Evolutionary conservation across 306 rosid species (phyloP), one percentile per base, ranked within the genome.

Genomic region (Inga laurina): DNA sequence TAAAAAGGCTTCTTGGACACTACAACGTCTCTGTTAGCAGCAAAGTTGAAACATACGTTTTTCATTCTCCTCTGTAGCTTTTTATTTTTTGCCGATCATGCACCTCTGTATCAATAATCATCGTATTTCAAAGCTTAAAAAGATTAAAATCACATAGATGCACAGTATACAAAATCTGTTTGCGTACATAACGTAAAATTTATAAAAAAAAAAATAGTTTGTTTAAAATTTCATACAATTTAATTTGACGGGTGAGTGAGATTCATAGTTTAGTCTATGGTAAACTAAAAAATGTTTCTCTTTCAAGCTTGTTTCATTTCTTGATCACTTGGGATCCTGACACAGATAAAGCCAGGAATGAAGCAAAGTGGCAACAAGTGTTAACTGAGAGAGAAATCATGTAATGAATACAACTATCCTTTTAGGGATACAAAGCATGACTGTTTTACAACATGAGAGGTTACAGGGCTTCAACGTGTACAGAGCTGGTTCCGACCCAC

Each of bases 401-500:
- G 56, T 30, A 32, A 44, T 45, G 45, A 62, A 52, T 52, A 52
- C 11, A 71, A 22, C 69, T 15, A 32, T 67, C 65, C 78, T 85
- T 49, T 48, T 68, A 27, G 65, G 43, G 56, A 39, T 51, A 65
- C 74, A 69, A 84, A 59, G 7, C 54, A 74, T 61, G 86, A 61
- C 18, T 45, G 69, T 82, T 79, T 87, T 82, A 79, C 89, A 73
- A n/a, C 57, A 74, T 59, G 66, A 51, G 52, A 56, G 22, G 39
- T 68, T 57, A 84, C 83, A 71, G 67, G 71, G 86, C 77, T 34
- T 84, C 18, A 72, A 14, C 39, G 5, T 68, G 64, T 22, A 66
- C 46, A 66, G 81, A 79, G 79, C 69, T 34, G 68, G 78, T 84
- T 75, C 48, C 37, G 78, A 66, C 78, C 83, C 85, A 67, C 84